Conservation (phyloP, 768 basidiomycete genomes). For the Auricularia sp. region DNA sequence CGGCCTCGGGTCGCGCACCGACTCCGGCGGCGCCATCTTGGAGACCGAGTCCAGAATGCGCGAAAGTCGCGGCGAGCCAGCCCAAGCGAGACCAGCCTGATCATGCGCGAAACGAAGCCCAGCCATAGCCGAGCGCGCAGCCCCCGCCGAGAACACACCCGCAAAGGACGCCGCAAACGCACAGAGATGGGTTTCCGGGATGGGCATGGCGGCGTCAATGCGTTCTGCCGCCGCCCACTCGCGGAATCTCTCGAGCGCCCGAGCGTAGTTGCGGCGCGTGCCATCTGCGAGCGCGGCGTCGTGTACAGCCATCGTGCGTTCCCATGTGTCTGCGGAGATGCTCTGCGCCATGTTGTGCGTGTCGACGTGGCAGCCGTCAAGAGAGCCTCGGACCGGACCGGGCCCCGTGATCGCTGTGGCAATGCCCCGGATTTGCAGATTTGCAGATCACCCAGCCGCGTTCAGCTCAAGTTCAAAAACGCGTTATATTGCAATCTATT, state of each 20-base stretch:
- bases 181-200: not conserved
- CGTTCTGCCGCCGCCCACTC: not conserved
- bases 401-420: not conserved
- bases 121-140: not conserved
- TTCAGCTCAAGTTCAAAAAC: not conserved
- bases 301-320: not conserved
- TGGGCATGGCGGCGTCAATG: not conserved
- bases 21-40: not conserved
- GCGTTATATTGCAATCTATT: not conserved
- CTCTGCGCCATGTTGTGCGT: too few relatives aligned
- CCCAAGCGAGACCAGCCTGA: not conserved
- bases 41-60: not conserved
- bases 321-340: not conserved
- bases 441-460: not conserved
- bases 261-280: not conserved
- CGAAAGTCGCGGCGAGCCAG: not conserved
- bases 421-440: not conserved
- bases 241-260: not conserved
- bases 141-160: not conserved
- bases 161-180: not conserved
- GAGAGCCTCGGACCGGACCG: not conserved
- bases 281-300: not conserved
- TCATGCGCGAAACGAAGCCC: not conserved
- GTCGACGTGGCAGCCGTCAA: too few relatives aligned
- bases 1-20: conserved; percentile 10